These are phyloP conservation scores for Gossypium davidsonii DNA, from an alignment of 441 rosid genomes.

Conservation along the genomic window DNA sequence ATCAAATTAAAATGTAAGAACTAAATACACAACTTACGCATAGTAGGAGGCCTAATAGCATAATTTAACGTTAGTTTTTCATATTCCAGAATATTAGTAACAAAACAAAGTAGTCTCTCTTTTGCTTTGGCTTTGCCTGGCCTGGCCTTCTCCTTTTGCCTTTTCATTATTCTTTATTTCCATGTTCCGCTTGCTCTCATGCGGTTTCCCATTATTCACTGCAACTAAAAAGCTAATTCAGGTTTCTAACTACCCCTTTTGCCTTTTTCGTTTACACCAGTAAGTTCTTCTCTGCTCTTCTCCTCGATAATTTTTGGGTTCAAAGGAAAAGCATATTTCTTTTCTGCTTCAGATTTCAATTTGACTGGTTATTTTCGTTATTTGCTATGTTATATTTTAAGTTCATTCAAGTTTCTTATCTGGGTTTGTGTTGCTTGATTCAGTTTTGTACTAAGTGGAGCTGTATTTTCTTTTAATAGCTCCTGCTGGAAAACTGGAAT, in stretches of 20 bases:
- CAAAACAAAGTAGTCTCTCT: neutral
- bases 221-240: constrained; percentile 10
- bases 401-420: neutral
- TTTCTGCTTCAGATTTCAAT: constrained; percentile 14
- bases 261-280: neutral
- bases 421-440: neutral
- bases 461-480: neutral
- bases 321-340: neutral
- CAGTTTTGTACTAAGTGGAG: neutral
- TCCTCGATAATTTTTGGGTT: neutral
- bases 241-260: constrained; percentile 13
- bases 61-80: neutral
- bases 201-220: neutral
- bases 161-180: no score
- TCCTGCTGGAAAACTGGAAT: constrained; percentile 1
- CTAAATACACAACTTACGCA: no score
- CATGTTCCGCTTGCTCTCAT: neutral
- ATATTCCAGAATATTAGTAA: constrained; percentile 12
- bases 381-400: neutral
- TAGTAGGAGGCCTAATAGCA: no score
- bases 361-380: neutral
- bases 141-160: constrained; percentile 12
- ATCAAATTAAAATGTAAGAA: no score
- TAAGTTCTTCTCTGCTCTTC: neutral
- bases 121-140: constrained; percentile 8